Base-by-base conservation (phyloP, 1,284 basidiomycete genomes). In the Microbotryum lychnidis-dioicae region DNA sequence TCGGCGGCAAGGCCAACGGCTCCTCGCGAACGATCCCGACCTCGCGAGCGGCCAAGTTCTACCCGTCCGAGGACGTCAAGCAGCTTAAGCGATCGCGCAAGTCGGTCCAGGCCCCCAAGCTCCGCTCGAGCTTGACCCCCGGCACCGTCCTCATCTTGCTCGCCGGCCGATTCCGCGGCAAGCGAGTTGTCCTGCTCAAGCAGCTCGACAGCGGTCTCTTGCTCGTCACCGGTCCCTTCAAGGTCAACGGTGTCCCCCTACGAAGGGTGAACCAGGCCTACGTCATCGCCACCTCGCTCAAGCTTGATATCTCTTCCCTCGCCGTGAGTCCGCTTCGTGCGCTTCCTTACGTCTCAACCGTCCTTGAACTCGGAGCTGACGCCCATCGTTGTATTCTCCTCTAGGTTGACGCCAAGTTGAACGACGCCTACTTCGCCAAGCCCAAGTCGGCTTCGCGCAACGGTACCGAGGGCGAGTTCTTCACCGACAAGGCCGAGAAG, bases 211-310 rank as follows among this genome's bases (percentile, higher is more conserved):
- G 88, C 70, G 80, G 98, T 72, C 80, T 99, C 73, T 54, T 68
- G 56, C 83, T 99, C 77, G 91, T 98, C 74, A 94, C 92, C 56
- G 96, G 96, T 65, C 96, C 96, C 61, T 97, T 86, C 86, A 97
- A 94, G 85, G 76, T 98, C 77, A 99, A 98, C 80, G 96, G 96
- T 78, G 96, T 99, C 51, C 96, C 96, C 72, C 83, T 99, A 76
- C 85, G 94, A 77, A 85, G 96, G 77, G 93, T 99, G 69, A 96
- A 94, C 82, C 94, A 97, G 82, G 92, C 96, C 62, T 99, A 98
- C 78, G 93, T 96, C 68, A 97, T 99, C 75, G 91, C 94, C 68
- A 99, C 96, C 67, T 92, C 92, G 67, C 97, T 96, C 75, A 93
- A 89, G 80, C 79, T 98, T 73, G 89, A 97, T 72, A 78, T 98